phyloP scores from a whole-genome alignment of 2,329 filamentous ascomycete species.

The Talaromyces atroroseus region DNA sequence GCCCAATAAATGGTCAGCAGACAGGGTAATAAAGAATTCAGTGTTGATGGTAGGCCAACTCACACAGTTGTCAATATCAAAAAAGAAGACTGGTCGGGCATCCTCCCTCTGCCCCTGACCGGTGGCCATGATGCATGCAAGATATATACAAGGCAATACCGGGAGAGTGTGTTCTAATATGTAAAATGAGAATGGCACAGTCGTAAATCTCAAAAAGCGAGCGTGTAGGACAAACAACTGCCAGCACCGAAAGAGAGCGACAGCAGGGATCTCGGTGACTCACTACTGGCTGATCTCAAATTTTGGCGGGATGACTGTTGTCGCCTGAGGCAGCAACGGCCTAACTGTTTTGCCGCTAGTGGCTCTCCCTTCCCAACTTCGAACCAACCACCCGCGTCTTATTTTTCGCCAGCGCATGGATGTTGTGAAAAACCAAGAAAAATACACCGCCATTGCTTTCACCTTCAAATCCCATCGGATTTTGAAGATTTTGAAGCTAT shows the following conservation, averaged over 20 bases:
- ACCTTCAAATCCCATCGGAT: neutral
- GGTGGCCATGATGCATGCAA: slow-evolving; percentile 3
- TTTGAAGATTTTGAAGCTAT: neutral
- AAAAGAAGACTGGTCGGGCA: slow-evolving; percentile 58
- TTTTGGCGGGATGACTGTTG: neutral
- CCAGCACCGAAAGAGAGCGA: neutral
- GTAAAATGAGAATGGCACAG: neutral
- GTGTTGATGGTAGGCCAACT: slow-evolving; percentile 24
- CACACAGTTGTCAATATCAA: slow-evolving; percentile 97
- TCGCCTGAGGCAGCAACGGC: neutral
- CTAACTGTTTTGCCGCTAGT: neutral
- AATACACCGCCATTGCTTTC: neutral
- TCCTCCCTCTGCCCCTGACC: slow-evolving; percentile 22
- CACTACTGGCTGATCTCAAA: neutral
- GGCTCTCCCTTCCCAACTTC: neutral
- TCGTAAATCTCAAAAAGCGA: neutral
- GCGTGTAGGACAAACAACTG: neutral
- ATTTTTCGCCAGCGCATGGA: neutral
- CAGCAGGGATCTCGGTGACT: neutral
- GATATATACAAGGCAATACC: neutral
- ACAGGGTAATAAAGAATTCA: neutral
- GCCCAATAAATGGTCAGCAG: neutral
- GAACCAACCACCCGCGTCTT: neutral
- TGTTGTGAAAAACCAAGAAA: neutral
- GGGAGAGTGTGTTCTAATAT: neutral